A percentile compares a stretch with the other conserved stretches of the same genome.
Conservation (phyloP, 2,329 filamentous ascomycete genomes). For the Cladophialophora exuberans region DNA sequence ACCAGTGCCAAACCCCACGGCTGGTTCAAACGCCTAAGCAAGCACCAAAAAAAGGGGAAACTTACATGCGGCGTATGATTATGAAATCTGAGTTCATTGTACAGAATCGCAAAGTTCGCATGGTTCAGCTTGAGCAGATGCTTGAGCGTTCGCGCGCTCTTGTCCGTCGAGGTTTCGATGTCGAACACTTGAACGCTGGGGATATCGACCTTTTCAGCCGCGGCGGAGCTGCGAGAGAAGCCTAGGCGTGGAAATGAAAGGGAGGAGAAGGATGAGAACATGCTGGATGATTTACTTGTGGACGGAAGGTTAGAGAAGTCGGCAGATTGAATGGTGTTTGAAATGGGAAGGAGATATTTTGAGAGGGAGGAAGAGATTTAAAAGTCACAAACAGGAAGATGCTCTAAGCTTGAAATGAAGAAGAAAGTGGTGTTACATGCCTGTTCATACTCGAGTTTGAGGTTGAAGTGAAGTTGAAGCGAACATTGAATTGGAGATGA, state of each 20-base stretch:
- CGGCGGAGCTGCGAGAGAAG: constrained; percentile 18
- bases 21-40: no score
- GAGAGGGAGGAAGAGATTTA: background rate
- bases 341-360: background rate
- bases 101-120: constrained; percentile 82
- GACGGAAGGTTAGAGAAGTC: background rate
- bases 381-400: no score
- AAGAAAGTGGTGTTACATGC: background rate
- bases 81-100: constrained; percentile 72
- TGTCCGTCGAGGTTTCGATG: constrained; percentile 79
- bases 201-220: constrained; percentile 47
- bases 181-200: constrained; percentile 73
- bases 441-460: background rate
- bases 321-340: background rate
- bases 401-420: no score
- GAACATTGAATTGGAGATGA: background rate
- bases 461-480: background rate
- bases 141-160: constrained; percentile 79
- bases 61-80: constrained; percentile 79
- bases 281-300: constrained; percentile 1
- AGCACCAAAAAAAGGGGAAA: background rate
- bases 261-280: constrained; percentile 21
- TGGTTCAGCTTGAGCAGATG: constrained; percentile 92
- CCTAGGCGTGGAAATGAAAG: constrained; percentile 23
- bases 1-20: no score